Evolutionary conservation across 352 stramenopile genomes (phyloP).

Genomic region (Phytophthora idaei): DNA sequence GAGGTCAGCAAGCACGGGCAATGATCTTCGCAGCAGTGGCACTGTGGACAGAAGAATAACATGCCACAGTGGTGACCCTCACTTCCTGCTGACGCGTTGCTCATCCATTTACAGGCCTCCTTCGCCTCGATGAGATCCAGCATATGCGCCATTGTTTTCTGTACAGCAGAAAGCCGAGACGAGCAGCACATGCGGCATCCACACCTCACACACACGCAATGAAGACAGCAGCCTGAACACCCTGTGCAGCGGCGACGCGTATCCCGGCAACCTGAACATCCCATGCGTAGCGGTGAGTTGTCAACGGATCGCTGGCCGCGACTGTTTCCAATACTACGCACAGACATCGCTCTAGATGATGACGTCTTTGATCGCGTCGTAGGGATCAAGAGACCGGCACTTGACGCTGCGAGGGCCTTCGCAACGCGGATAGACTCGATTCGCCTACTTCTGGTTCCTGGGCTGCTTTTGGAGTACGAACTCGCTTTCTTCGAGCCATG

Average conservation of each 20-base stretch:
- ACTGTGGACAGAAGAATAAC: conserved; percentile 44
- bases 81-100: conserved; percentile 24
- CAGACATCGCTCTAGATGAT: conserved; percentile 25
- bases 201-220: conserved; percentile 75
- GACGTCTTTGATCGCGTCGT: conserved; percentile 19
- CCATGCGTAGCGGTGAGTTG: conserved; percentile 55
- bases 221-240: conserved; percentile 67
- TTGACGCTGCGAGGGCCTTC: conserved; percentile 34
- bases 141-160: conserved; percentile 65
- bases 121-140: conserved; percentile 62
- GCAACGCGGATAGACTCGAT: conserved; percentile 38
- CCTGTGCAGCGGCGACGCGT: conserved; percentile 62
- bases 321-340: conserved; percentile 24
- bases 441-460: conserved; percentile 24
- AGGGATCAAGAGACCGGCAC: conserved; percentile 16
- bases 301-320: conserved; percentile 12
- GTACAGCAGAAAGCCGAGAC: conserved; percentile 52
- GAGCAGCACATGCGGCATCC: conserved; percentile 80
- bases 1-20: conserved; percentile 40
- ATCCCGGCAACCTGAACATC: conserved; percentile 69
- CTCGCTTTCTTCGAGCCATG: conserved; percentile 25
- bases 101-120: conserved; percentile 66
- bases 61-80: conserved; percentile 41
- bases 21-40: conserved; percentile 47
- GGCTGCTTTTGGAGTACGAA: conserved; percentile 17